Conservation (phyloP, 352 stramenopile species). For the Phytophthora brassicae region DNA sequence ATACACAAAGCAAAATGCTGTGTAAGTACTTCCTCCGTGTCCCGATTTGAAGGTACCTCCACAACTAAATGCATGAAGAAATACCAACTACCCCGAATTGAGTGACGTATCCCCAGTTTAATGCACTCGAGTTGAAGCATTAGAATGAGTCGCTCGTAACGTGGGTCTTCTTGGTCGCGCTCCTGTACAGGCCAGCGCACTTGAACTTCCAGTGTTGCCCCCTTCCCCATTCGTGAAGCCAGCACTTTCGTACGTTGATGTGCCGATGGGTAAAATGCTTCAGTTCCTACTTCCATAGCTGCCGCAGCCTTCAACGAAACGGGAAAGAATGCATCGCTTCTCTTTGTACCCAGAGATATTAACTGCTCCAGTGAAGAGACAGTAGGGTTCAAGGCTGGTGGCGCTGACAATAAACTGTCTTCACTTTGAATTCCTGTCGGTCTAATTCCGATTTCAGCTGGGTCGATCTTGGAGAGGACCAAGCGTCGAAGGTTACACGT, state of each 20-base stretch:
- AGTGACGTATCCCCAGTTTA: conserved; percentile 61
- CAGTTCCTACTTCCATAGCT: conserved; percentile 83
- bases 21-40: conserved; percentile 63
- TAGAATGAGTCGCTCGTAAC: conserved; percentile 85
- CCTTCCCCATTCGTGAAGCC: conserved; percentile 81
- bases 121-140: conserved; percentile 89
- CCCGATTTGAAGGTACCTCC: conserved; percentile 47
- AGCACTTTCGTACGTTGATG: conserved; percentile 81
- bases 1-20: conserved; percentile 79
- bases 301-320: conserved; percentile 84
- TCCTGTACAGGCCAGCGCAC: conserved; percentile 87
- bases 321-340: conserved; percentile 76
- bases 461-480: conserved; percentile 78
- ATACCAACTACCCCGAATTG: conserved; percentile 76
- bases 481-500: conserved; percentile 82
- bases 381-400: conserved; percentile 64
- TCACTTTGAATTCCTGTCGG: conserved; percentile 38
- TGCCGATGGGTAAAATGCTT: conserved; percentile 86
- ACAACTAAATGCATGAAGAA: conserved; percentile 88
- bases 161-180: conserved; percentile 84
- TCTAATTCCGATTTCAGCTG: conserved; percentile 69
- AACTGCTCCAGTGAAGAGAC: conserved; percentile 71
- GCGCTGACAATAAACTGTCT: conserved; percentile 52
- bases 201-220: conserved; percentile 83
- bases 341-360: conserved; percentile 79